phyloP scores from a whole-genome alignment of 1,284 basidiomycete species.

The Cutaneotrichosporon curvatum region DNA sequence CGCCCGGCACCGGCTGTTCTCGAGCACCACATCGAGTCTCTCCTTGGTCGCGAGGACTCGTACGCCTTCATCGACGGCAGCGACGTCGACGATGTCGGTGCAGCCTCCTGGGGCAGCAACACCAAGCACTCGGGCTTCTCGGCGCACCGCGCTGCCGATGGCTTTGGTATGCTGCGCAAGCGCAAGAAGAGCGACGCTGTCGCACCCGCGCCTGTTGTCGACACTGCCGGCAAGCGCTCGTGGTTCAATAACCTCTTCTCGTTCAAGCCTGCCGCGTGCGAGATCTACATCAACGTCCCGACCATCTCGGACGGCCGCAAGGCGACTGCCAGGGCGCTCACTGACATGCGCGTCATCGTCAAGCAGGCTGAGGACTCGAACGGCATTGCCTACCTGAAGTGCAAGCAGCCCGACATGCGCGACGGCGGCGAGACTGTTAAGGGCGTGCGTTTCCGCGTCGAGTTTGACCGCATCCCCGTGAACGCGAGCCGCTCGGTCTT shows the following conservation, averaged over 20 bases:
- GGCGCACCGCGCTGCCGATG: constrained; percentile 30
- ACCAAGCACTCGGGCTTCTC: constrained; percentile 16
- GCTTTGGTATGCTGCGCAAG: constrained; percentile 42
- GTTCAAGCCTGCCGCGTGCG: constrained; percentile 64
- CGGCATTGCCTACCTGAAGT: constrained; percentile 22
- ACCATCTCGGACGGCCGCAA: constrained; percentile 39
- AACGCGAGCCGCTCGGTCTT: constrained; percentile 22
- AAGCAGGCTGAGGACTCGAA: constrained; percentile 36
- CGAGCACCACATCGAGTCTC: constrained; percentile 19
- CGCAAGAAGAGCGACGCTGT: constrained; percentile 27
- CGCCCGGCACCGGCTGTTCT: constrained; percentile 16
- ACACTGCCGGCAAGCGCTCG: constrained; percentile 52
- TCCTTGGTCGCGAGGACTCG: constrained; percentile 36
- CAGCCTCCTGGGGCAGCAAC: constrained; percentile 29
- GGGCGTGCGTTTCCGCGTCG: constrained; percentile 42
- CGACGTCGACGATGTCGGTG: constrained; percentile 23
- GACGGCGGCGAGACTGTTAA: constrained; percentile 27
- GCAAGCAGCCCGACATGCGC: constrained; percentile 30
- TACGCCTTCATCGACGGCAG: constrained; percentile 39
- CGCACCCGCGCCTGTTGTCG: not conserved
- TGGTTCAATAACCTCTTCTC: constrained; percentile 89
- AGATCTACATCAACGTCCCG: constrained; percentile 31
- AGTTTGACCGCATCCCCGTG: constrained; percentile 32
- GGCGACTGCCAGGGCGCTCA: constrained; percentile 25
- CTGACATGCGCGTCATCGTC: constrained; percentile 29